Conservation (phyloP, 164 flowering plant species). For the Vitis amurensis region DNA sequence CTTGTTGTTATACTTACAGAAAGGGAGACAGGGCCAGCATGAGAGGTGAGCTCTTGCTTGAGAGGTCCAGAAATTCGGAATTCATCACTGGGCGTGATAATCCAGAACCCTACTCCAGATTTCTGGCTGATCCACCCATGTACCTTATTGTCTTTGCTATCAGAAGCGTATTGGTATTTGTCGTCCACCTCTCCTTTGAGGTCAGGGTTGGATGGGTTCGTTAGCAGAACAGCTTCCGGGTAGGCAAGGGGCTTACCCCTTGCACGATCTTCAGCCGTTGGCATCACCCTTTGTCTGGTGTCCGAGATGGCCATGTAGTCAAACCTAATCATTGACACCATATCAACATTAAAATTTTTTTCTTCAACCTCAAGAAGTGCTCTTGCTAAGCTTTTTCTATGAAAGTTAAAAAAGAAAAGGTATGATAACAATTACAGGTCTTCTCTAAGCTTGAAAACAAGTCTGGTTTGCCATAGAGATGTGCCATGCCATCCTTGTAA, state of each 20-base stretch:
- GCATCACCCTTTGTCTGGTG: slow-evolving; percentile 50
- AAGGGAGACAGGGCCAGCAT: slow-evolving; percentile 47
- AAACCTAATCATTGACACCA: slow-evolving; percentile 21
- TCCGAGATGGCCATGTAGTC: slow-evolving; percentile 45
- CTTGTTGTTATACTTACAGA: slow-evolving; percentile 26
- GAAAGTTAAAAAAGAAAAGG: background rate
- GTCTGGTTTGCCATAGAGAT: slow-evolving; percentile 28
- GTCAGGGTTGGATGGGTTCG: slow-evolving; percentile 31
- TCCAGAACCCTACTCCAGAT: slow-evolving; percentile 40
- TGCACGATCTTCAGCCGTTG: slow-evolving; percentile 34
- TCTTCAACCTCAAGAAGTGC: too few species aligned
- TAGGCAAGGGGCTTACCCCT: slow-evolving; percentile 41
- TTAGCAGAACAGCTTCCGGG: slow-evolving; percentile 54
- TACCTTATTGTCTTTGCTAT: slow-evolving; percentile 40
- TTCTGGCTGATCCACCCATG: slow-evolving; percentile 47
- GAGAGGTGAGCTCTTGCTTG: slow-evolving; percentile 61
- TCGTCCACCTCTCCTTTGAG: slow-evolving; percentile 65
- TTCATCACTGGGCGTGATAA: slow-evolving; percentile 53
- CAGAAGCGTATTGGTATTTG: slow-evolving; percentile 53
- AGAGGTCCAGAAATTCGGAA: slow-evolving; percentile 48
- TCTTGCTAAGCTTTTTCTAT: background rate
- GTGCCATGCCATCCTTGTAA: slow-evolving; percentile 38
- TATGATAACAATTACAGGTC: slow-evolving; percentile 19
- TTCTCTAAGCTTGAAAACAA: slow-evolving; percentile 31
- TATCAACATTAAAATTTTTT: background rate